Evolutionary conservation across 2,329 filamentous ascomycete species (phyloP), one percentile per base, ranked within the genome.

Genomic region (Myriosclerotinia scirpicola): DNA sequence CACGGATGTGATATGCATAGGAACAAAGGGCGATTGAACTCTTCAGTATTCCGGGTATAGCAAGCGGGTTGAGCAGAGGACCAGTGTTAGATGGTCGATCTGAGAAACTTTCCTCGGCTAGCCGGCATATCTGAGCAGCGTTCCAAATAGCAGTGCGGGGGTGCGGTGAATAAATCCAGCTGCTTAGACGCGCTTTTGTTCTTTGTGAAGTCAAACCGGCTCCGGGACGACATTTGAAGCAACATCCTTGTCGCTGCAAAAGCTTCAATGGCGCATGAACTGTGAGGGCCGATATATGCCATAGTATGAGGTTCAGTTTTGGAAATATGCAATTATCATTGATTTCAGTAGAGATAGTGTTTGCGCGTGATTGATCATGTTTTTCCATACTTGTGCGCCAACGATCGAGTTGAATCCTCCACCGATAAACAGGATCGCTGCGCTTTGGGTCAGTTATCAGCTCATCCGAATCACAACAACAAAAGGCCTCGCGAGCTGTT

Each of bases 121-220:
- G 20, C 12, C 26, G 50, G 46, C 61, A 64, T 26, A 64, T 54
- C 14, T 64, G 52, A 30, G 40, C 40, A 48, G 52, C 61, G 36
- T 56, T 54, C 61, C 52, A 64, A 14, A 64, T 12, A 8, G 61
- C 61, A 11, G 61, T 64, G 20, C 52, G 50, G 5, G 61, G 61
- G n/a, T 64, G 61, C 38, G 61, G 52, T 7, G 61, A 64, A 36
- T 14, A 22, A 30, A 64, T 64, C 61, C 61, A 64, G n/a, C 53
- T 54, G 34, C 30, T 56, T 3, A 64, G 15, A n/a, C 52, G 52
- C 8, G 40, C 52, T 46, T 30, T 64, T 9, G 61, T 64, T 36
- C 53, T 64, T 9, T 55, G 61, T 6, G 30, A 36, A 34, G 52
- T 36, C 12, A 36, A 22, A 17, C 61, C 52, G 9, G 48, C 52